These are phyloP conservation scores for Aspergillus sergii DNA, from an alignment of 2,329 filamentous ascomycete species.

Conservation along the genomic window DNA sequence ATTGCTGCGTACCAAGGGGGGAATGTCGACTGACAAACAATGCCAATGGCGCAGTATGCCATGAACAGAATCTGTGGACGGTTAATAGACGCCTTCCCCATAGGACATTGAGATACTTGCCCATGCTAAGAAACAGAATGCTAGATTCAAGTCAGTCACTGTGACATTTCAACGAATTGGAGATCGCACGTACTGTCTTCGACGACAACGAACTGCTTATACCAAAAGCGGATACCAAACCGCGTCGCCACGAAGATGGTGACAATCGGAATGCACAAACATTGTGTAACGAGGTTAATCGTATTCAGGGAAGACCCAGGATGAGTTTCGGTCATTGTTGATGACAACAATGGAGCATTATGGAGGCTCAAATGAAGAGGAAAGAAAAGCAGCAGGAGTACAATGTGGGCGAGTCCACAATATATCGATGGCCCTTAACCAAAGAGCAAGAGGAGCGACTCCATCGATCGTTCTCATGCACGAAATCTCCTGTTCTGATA, in stretches of 20 bases:
- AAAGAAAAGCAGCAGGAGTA: not conserved
- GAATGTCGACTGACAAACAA: conserved; percentile 25
- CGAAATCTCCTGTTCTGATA: not conserved
- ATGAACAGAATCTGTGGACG: conserved; percentile 30
- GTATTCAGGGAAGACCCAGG: conserved; percentile 33
- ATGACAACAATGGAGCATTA: conserved; percentile 8
- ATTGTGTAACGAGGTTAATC: conserved; percentile 39
- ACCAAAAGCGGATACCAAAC: conserved; percentile 33
- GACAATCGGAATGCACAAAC: conserved; percentile 38
- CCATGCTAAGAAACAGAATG: conserved; percentile 22
- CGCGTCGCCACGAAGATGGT: conserved; percentile 35
- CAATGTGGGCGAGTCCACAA: not conserved
- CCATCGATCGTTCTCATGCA: conserved; percentile 1
- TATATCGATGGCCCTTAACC: not conserved
- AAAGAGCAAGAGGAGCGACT: not conserved
- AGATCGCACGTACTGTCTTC: conserved; percentile 37
- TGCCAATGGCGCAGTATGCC: conserved; percentile 36
- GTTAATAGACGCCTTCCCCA: not conserved
- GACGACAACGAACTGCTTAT: conserved; percentile 31
- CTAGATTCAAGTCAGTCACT: conserved; percentile 17
- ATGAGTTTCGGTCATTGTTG: conserved; percentile 25
- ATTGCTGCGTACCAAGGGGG: not conserved
- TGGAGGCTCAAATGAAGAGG: not conserved
- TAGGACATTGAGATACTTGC: conserved; percentile 12
- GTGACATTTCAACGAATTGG: too few relatives aligned